phyloP scores from a whole-genome alignment of 2,329 filamentous ascomycete genomes.

The Arachnomyces sp. region DNA sequence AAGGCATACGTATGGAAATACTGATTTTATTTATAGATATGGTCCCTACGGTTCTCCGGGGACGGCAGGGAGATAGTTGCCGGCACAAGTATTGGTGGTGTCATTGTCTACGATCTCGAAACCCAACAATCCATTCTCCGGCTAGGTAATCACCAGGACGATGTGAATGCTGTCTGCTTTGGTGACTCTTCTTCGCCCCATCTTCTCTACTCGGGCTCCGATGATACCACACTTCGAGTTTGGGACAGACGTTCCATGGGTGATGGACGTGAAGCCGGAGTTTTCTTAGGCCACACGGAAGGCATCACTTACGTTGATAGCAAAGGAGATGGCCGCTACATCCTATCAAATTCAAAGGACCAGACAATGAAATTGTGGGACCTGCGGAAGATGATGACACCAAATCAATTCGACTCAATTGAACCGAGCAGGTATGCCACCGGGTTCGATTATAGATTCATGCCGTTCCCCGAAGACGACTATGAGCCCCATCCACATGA shows the following conservation, averaged over 20 bases:
- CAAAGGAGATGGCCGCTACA: constrained; percentile 82
- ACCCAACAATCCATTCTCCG: constrained; percentile 65
- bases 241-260: constrained; percentile 78
- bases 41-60: constrained; percentile 86
- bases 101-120: constrained; percentile 91
- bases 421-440: constrained; percentile 48
- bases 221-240: constrained; percentile 88
- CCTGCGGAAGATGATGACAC: constrained; percentile 76
- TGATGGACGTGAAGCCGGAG: constrained; percentile 54
- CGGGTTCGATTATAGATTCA: constrained; percentile 57
- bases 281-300: constrained; percentile 58
- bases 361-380: constrained; percentile 98
- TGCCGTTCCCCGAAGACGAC: constrained; percentile 46
- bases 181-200: constrained; percentile 83
- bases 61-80: constrained; percentile 87
- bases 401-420: constrained; percentile 49
- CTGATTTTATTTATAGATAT: constrained; percentile 50
- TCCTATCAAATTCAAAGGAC: constrained; percentile 90
- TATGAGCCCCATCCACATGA: constrained; percentile 68
- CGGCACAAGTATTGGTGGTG: constrained; percentile 68
- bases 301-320: constrained; percentile 63
- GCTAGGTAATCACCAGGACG: constrained; percentile 70
- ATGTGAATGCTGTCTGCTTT: constrained; percentile 96
- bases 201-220: constrained; percentile 90
- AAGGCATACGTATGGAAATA: too few species aligned